These are phyloP conservation scores for Vishniacozyma victoriae DNA, from an alignment of 768 basidiomycete genomes.

Conservation along the genomic window DNA sequence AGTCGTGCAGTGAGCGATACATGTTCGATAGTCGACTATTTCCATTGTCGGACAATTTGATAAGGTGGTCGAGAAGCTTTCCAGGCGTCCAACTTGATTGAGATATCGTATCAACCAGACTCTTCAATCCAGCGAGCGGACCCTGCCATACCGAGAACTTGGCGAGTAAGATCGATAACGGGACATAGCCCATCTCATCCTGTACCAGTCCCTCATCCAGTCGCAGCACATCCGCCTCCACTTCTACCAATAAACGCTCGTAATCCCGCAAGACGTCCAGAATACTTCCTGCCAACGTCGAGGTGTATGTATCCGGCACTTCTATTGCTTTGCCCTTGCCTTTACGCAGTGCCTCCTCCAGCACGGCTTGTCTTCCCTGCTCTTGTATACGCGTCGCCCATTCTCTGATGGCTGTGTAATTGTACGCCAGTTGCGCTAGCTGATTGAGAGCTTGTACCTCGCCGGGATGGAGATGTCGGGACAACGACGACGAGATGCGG, in stretches of 20 bases:
- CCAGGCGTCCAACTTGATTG: conserved; percentile 60
- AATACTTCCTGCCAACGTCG: conserved; percentile 68
- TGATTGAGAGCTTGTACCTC: conserved; percentile 78
- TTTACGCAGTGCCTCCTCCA: conserved; percentile 4
- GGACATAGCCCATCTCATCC: conserved; percentile 64
- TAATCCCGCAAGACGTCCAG: conserved; percentile 49
- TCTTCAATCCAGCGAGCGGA: conserved; percentile 66
- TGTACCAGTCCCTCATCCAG: conserved; percentile 60
- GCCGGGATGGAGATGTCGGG: conserved; percentile 75
- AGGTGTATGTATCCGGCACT: conserved; percentile 57
- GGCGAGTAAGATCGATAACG: conserved; percentile 74
- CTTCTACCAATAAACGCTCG: conserved; percentile 2
- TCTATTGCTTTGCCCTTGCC: conserved; percentile 15
- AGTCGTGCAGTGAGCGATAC: conserved; percentile 61
- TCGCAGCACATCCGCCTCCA: conserved; percentile 51
- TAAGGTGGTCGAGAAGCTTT: conserved; percentile 70
- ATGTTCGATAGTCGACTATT: conserved; percentile 69
- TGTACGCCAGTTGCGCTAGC: conserved; percentile 66
- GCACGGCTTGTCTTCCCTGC: conserved; percentile 14
- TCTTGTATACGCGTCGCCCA: conserved; percentile 47
- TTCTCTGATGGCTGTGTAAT: conserved; percentile 67
- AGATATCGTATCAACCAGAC: conserved; percentile 53
- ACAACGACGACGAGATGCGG: conserved; percentile 58
- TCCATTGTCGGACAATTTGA: conserved; percentile 67
- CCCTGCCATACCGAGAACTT: conserved; percentile 84